Evolutionary conservation across 495 filamentous ascomycete genomes (phyloP), one percentile per base, ranked within the genome.

Genomic region (Ramalina peruviana): DNA sequence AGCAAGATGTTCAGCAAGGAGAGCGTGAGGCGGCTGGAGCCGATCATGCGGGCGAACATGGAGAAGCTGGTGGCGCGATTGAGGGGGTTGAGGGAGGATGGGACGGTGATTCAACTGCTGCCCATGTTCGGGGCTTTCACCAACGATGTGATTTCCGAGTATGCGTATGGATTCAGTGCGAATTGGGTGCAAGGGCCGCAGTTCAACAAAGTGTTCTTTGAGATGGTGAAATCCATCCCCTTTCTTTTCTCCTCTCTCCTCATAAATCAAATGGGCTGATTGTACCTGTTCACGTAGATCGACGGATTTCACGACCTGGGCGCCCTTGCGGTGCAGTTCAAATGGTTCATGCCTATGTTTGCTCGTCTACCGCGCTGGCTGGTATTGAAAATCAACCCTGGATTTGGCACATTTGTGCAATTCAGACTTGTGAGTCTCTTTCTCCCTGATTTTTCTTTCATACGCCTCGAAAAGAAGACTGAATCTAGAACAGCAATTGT

Each of bases 111-210:
- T 3, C 54, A 62, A 33, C 36, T 65, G n/a, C 54, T 65, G 38
- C 49, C 58, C 30, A 60, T 54, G 51, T 59, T 55, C 36, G 55
- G 50, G 20, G 54, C 60, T 36, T 50, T 72, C n/a, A 58, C 65
- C 1, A 55, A 66, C 3, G 71, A 74, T 53, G 56, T 72, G 11
- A 67, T 72, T 16, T 66, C 62, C 20, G 68, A 69, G 41, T 72
- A 70, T 49, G 43, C 54, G 9, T 46, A 45, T 30, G 54, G 46
- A 37, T 46, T 50, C 25, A 46, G 51, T 21, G 26, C 40, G 19
- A 40, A 50, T 30, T 43, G 51, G 48, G 12, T 57, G 46, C 23
- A 57, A 46, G 43, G 47, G 38, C 36, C 52, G 48, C 25, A 46
- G 13, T 53, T 53, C 10, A 46, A 53, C 7, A 6, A 37, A 1